Conservation (phyloP, 2,329 filamentous ascomycete genomes). For the Blumeria hordei region DNA sequence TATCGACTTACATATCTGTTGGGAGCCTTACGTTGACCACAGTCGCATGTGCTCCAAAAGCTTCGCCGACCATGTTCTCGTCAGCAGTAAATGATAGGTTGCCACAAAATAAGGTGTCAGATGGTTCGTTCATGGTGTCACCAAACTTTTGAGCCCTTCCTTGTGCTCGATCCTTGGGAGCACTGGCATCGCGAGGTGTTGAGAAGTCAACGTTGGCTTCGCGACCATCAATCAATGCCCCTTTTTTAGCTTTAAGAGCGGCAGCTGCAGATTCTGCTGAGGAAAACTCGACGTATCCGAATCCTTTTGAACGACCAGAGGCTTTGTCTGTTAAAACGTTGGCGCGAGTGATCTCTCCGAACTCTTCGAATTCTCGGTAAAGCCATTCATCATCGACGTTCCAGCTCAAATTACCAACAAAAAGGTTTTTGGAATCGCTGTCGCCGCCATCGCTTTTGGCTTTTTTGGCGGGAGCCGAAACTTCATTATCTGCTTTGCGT, state of each 20-base stretch:
- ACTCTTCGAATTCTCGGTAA: constrained; percentile 39
- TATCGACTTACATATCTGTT: constrained; percentile 28
- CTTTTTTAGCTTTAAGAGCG: constrained; percentile 40
- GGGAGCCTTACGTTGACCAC: constrained; percentile 44
- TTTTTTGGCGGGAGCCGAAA: constrained; percentile 24
- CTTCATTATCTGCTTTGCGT: constrained; percentile 29
- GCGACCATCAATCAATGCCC: constrained; percentile 39
- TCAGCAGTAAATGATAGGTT: constrained; percentile 47
- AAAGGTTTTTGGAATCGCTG: constrained; percentile 33
- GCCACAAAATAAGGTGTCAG: constrained; percentile 46
- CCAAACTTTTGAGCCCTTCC: constrained; percentile 30
- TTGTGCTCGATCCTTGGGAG: constrained; percentile 24
- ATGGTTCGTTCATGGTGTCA: constrained; percentile 36
- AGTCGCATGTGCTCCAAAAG: constrained; percentile 36
- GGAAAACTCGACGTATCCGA: constrained; percentile 50
- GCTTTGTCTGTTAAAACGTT: constrained; percentile 44
- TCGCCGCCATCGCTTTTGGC: constrained; percentile 22
- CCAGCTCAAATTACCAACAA: constrained; percentile 53
- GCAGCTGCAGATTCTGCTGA: constrained; percentile 33
- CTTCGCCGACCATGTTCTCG: constrained; percentile 36
- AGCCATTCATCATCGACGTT: constrained; percentile 54
- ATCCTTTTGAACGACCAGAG: constrained; percentile 44
- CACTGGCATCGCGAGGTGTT: constrained; percentile 28
- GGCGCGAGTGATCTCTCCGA: constrained; percentile 37
- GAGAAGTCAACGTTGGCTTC: constrained; percentile 47